Evolutionary conservation across 192 early-diverging fungal genomes (phyloP).

Genomic region (Dispira simplex): DNA sequence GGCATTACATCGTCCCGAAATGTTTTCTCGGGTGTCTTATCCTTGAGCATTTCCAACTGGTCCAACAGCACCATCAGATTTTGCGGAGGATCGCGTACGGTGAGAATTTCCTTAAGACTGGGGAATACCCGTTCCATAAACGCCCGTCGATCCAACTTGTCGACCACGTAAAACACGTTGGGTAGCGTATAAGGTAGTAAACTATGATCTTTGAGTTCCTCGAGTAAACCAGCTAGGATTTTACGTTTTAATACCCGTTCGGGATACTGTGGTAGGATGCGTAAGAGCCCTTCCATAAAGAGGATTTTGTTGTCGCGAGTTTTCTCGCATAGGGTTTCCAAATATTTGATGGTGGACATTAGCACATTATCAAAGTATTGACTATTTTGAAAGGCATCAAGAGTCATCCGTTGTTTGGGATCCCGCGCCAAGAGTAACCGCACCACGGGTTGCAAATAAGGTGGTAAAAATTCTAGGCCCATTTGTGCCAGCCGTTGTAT

Average conservation of each 20-base stretch:
- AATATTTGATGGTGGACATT: constrained; percentile 59
- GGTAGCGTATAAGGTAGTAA: constrained; percentile 58
- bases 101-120: constrained; percentile 42
- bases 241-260: constrained; percentile 49
- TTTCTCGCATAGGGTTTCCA: constrained; percentile 70
- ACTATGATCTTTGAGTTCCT: constrained; percentile 54
- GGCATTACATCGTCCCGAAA: constrained; percentile 56
- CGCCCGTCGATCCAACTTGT: constrained; percentile 37
- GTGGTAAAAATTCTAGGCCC: constrained; percentile 30
- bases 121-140: constrained; percentile 45
- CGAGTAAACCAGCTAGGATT: constrained; percentile 53
- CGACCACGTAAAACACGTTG: constrained; percentile 54
- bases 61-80: constrained; percentile 49
- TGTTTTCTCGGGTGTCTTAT: constrained; percentile 36
- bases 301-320: constrained; percentile 55
- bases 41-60: constrained; percentile 43
- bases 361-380: constrained; percentile 67
- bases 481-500: constrained; percentile 26
- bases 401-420: constrained; percentile 37
- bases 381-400: constrained; percentile 43
- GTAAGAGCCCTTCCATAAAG: constrained; percentile 61
- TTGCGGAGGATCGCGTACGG: constrained; percentile 44
- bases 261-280: constrained; percentile 56
- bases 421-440: constrained; percentile 32
- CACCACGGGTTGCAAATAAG: constrained; percentile 30